Evolutionary conservation across 2,329 filamentous ascomycete species (phyloP), one percentile per base, ranked within the genome.

Genomic region (Alternaria sp.): DNA sequence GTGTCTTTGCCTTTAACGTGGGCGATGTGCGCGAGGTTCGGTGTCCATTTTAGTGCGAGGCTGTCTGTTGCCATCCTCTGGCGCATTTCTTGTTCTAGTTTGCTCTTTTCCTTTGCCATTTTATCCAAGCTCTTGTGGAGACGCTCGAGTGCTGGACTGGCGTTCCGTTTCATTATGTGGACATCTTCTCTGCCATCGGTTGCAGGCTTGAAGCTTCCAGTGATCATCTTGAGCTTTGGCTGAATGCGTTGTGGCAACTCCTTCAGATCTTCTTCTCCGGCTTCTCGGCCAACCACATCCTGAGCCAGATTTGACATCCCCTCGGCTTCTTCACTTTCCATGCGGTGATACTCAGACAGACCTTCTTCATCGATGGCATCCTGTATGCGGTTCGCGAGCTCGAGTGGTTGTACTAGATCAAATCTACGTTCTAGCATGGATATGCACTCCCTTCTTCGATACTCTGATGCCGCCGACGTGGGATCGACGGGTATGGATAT

Each of bases 321-420:
- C 20, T 85, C 87, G 0, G 89, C 88, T 64, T 92, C 88, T 54
- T 86, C 88, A 62, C 94, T 89, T 68, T 95, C 89, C 1, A 90
- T 85, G 36, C 90, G 87, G 70, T 97, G 94, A 70, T 92, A 90
- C 67, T 92, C 88, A 16, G 89, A 84, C n/a, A 98, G 82, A 0
- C 93, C 92, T 64, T 97, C 94, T 79, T 98, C 95, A 71, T 99
- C 95, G 59, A 99, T 97, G 4, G 94, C 90, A 3, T 86, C 83
- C 51, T 86, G 81, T 60, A 99, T 97, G 22, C 85, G 86, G 22
- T 83, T 80, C 2, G 94, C 92, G 5, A 98, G 85, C 43, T 86
- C 84, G 11, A 83, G 80, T 0, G 93, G 92, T 3, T 87, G 86
- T 12, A 86, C 83, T 20, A 97, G 83, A 55, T 87, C 84, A 44